A percentile compares a stretch with the other conserved stretches of the same genome.
Conservation (phyloP, 1,139 yeast genomes). For the Lodderomyces elongisporus region DNA sequence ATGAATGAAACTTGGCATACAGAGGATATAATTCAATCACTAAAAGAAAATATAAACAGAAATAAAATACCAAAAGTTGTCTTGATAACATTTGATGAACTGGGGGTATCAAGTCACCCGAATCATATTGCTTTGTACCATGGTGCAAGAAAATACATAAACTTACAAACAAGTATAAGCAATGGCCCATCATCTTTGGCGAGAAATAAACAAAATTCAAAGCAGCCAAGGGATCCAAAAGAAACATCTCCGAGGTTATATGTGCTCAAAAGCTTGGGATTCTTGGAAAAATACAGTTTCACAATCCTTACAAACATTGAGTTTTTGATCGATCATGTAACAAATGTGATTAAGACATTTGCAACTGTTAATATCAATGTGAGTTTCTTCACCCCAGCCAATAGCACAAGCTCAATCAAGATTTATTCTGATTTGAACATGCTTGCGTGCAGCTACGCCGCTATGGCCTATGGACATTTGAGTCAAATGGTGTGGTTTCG, state of each 20-base stretch:
- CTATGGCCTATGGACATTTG: slow-evolving; percentile 80
- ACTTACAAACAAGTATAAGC: no score
- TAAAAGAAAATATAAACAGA: slow-evolving; percentile 12
- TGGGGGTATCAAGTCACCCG: slow-evolving; percentile 81
- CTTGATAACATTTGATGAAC: slow-evolving; percentile 73
- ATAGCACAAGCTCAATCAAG: slow-evolving; percentile 25
- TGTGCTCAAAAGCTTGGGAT: slow-evolving; percentile 41
- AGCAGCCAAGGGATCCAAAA: slow-evolving; percentile 3
- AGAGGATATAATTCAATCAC: slow-evolving; percentile 29
- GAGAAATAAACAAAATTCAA: slow-evolving; percentile 21
- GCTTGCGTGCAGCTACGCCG: slow-evolving; percentile 56
- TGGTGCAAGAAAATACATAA: slow-evolving; percentile 36
- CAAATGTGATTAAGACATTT: slow-evolving; percentile 28
- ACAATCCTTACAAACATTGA: slow-evolving; percentile 46
- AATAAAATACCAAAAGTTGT: slow-evolving; percentile 21
- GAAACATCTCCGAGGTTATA: slow-evolving; percentile 23
- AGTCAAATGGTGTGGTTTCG: slow-evolving; percentile 97
- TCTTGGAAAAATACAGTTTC: slow-evolving; percentile 49
- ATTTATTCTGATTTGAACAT: slow-evolving; percentile 53
- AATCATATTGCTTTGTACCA: slow-evolving; percentile 69
- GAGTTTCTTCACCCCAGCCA: slow-evolving; percentile 29
- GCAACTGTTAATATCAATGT: slow-evolving; percentile 34
- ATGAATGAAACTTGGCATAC: slow-evolving; percentile 68
- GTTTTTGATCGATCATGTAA: slow-evolving; percentile 30
- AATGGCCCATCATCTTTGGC: neutral